A percentile compares a stretch with the other conserved stretches of the same genome.
phyloP scores from a whole-genome alignment of 768 basidiomycete genomes.

The Tubosaeta brunneosetosa region DNA sequence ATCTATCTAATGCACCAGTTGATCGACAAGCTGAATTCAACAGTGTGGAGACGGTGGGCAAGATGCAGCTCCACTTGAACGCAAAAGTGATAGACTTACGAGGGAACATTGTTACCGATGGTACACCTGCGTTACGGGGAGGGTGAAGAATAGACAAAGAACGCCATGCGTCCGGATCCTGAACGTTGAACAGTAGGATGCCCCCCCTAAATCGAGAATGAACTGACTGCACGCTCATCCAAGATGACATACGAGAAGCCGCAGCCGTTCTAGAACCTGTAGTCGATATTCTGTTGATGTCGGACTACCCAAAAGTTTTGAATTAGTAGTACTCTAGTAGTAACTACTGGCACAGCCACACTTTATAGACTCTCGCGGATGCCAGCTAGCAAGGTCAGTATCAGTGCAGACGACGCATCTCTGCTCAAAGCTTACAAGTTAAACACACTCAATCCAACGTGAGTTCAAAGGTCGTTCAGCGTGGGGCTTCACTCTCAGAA shows the following conservation, averaged over 20 bases:
- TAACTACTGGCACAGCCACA: conserved; percentile 13
- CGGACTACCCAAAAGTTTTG: too few relatives aligned
- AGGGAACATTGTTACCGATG: conserved; percentile 61
- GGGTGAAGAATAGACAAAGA: conserved; percentile 61
- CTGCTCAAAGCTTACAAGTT: conserved; percentile 88
- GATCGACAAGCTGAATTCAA: conserved; percentile 64
- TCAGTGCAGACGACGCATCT: conserved; percentile 73
- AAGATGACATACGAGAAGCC: conserved; percentile 52
- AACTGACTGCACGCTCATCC: conserved; percentile 46
- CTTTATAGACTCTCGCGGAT: conserved; percentile 2
- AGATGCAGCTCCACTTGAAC: conserved; percentile 67
- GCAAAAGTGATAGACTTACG: conserved; percentile 63
- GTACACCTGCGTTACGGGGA: conserved; percentile 67
- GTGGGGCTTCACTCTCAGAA: neutral
- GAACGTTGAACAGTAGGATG: conserved; percentile 35
- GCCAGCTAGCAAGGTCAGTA: conserved; percentile 49
- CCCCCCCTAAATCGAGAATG: conserved; percentile 83
- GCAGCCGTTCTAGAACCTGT: conserved; percentile 43
- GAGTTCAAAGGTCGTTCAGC: conserved; percentile 15
- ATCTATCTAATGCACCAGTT: conserved; percentile 75
- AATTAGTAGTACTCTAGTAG: too few relatives aligned
- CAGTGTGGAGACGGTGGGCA: conserved; percentile 81
- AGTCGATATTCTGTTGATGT: too few relatives aligned
- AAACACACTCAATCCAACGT: conserved; percentile 73
- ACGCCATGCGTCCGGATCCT: conserved; percentile 48